Base-by-base conservation (phyloP, 2,329 filamentous ascomycete genomes). In the Paracorniculantispora psalliotae region DNA sequence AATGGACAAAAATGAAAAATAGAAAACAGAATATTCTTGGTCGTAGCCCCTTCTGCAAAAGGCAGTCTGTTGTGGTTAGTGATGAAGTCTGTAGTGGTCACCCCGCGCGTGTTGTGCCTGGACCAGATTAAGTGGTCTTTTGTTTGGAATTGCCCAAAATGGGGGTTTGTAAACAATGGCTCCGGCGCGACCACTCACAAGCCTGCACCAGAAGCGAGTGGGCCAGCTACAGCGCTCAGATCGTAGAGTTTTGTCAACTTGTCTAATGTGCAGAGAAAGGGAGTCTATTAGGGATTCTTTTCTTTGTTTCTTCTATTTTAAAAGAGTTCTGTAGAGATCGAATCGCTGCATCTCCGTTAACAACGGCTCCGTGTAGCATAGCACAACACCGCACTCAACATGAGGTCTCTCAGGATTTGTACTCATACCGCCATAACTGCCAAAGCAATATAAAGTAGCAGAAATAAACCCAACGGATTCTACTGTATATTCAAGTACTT, bases 121-220 rank as follows among this genome's bases (percentile, higher is more conserved):
- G 30, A 8, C 35, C 9, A 47, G 23, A 28, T 25, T 41, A 43
- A 54, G 50, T 43, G 43, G 57, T 15, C 48, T 43, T 60, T 71
- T 74, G 72, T 72, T 72, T 73, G 70, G 72, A 73, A 70, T 69
- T 71, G 64, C 69, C 72, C 73, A 49, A 67, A 73, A 72, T 62
- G 62, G 69, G 63, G 64, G 63, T 67, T 66, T 72, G 74, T 77
- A 76, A 77, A 77, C 74, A 77, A 74, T 66, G 44, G 51, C 53
- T 26, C 48, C 57, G 19, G 23, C 28, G 28, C 56, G 23, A 17
- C 56, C 56, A 59, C 28, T 59, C 47, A 59, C 9, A 59, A 25
- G 39, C 50, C 25, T 35, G 13, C 17, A 30, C 23, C 15, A 10
- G 26, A 44, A 23, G 23, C 35, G 33, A 41, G 44, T 57, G 54